phyloP scores from a whole-genome alignment of 305 asterid genomes.

The Fraxinus dipetala region DNA sequence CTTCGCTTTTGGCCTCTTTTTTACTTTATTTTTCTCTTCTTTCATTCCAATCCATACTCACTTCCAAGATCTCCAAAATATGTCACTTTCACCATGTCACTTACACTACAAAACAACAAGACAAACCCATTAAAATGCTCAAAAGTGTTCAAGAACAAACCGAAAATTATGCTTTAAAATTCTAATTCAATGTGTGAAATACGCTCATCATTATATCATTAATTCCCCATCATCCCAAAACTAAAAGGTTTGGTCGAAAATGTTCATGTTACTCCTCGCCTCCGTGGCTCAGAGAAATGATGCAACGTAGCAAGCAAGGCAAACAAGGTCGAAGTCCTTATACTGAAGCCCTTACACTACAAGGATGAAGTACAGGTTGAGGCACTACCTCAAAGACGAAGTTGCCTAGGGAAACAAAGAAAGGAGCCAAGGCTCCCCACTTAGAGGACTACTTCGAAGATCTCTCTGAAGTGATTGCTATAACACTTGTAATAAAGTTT shows the following conservation, averaged over 20 bases:
- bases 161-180: neutral
- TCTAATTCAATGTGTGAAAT: neutral
- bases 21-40: neutral
- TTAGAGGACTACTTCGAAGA: too few species aligned
- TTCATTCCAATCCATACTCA: neutral
- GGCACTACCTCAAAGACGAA: too few species aligned
- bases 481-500: too few species aligned
- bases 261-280: neutral
- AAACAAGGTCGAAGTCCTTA: too few species aligned
- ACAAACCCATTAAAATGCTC: neutral
- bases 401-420: too few species aligned
- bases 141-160: neutral
- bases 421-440: too few species aligned
- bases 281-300: too few species aligned
- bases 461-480: too few species aligned
- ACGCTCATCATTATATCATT: neutral
- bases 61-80: neutral
- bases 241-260: neutral
- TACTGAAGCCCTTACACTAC: too few species aligned
- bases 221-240: neutral
- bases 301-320: too few species aligned
- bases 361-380: too few species aligned
- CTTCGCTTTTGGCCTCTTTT: neutral
- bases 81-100: neutral
- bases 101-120: neutral